phyloP scores from a whole-genome alignment of 257 asterid genomes.

The Capsicum chinense region DNA sequence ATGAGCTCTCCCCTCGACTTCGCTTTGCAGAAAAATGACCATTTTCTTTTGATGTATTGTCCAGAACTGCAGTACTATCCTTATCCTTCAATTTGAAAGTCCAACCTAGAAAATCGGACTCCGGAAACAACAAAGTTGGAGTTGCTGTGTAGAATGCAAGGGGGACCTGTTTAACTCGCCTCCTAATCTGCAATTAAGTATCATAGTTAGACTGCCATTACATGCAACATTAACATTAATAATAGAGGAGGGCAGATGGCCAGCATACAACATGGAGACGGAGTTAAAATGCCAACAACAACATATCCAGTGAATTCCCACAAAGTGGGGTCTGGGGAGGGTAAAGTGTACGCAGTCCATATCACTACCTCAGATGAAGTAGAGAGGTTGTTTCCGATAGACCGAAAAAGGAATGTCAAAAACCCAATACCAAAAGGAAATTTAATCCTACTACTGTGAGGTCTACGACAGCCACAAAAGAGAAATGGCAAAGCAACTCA shows the following conservation, averaged over 20 bases:
- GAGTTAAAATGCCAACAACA: background rate
- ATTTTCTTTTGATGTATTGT: conserved; percentile 31
- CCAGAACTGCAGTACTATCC: conserved; percentile 25
- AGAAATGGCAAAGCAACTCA: background rate
- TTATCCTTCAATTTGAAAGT: conserved; percentile 52
- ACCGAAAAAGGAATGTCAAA: background rate
- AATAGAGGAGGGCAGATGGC: background rate
- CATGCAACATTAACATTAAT: background rate
- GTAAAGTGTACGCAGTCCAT: too few relatives aligned
- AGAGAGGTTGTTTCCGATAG: too few relatives aligned
- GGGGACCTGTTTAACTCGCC: conserved; percentile 90
- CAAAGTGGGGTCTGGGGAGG: too few relatives aligned
- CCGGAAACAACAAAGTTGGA: conserved; percentile 71
- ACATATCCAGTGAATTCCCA: too few relatives aligned
- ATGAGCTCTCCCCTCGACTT: conserved; percentile 43
- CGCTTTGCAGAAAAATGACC: conserved; percentile 49
- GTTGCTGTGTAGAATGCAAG: conserved; percentile 83
- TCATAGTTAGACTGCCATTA: background rate
- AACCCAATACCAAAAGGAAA: background rate
- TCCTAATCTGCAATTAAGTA: conserved; percentile 62
- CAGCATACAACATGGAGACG: background rate
- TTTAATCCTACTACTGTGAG: background rate
- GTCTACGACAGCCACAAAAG: background rate
- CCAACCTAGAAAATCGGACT: conserved; percentile 86
- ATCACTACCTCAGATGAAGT: too few relatives aligned